phyloP scores from a whole-genome alignment of 2,329 filamentous ascomycete species.

The Aspergillus sp. region DNA sequence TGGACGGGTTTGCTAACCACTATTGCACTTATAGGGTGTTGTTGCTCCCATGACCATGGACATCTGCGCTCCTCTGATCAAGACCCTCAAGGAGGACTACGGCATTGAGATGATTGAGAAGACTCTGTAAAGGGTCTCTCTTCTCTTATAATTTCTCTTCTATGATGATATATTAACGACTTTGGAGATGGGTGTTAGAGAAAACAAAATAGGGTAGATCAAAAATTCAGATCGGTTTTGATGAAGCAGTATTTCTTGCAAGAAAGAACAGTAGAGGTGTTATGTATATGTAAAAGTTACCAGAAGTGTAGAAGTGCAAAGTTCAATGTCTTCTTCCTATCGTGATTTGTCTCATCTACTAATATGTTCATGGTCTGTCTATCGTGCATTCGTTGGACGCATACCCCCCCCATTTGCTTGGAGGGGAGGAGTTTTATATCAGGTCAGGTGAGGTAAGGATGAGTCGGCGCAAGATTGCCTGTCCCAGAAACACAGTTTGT shows the following conservation, averaged over 20 bases:
- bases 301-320: neutral
- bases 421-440: conserved; percentile 7
- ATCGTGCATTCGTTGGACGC: conserved; percentile 28
- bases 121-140: conserved; percentile 41
- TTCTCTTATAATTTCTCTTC: neutral
- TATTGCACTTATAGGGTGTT: conserved; percentile 54
- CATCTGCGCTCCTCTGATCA: conserved; percentile 72
- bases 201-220: neutral
- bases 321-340: neutral
- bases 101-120: conserved; percentile 74
- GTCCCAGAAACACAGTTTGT: conserved; percentile 10
- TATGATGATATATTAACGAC: conserved; percentile 6
- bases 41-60: conserved; percentile 74
- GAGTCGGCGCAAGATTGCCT: conserved; percentile 7
- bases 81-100: conserved; percentile 74
- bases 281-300: neutral
- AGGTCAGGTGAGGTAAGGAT: conserved; percentile 12
- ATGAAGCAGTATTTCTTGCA: neutral
- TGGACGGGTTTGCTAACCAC: too few species aligned
- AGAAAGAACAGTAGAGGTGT: neutral
- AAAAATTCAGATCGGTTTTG: neutral
- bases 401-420: conserved; percentile 12
- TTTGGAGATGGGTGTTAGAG: conserved; percentile 1
- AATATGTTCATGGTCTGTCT: conserved; percentile 21
- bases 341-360: neutral